Conservation (phyloP, 2,329 filamentous ascomycete genomes). For the Zalaria sp. region DNA sequence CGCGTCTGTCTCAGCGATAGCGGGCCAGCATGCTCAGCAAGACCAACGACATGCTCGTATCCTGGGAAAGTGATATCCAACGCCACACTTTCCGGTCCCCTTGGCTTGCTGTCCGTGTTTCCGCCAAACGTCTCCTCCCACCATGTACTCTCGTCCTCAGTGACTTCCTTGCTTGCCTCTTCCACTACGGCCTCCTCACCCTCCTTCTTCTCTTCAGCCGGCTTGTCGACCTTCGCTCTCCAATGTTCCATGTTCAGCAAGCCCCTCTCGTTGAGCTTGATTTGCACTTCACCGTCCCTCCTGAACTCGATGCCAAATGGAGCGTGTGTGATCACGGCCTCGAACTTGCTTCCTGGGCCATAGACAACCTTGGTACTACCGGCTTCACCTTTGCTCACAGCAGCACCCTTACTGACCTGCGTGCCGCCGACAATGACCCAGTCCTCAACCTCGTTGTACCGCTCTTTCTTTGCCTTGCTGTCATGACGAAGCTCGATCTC, state of each 20-base stretch:
- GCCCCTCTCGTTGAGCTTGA: conserved; percentile 83
- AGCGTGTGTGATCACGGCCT: conserved; percentile 68
- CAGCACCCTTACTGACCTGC: conserved; percentile 55
- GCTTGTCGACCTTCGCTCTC: conserved; percentile 68
- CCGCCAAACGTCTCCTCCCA: conserved; percentile 96
- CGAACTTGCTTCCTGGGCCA: conserved; percentile 59
- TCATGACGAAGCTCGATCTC: conserved; percentile 77
- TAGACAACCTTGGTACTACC: conserved; percentile 64
- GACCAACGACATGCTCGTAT: conserved; percentile 86
- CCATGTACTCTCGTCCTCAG: conserved; percentile 78
- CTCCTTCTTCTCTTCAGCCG: conserved; percentile 43
- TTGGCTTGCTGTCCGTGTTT: conserved; percentile 90
- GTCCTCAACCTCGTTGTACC: conserved; percentile 82
- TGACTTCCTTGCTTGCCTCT: conserved; percentile 24
- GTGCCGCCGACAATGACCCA: conserved; percentile 79
- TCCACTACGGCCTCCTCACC: conserved; percentile 27
- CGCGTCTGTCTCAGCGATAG: conserved; percentile 78
- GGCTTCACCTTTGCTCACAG: conserved; percentile 48
- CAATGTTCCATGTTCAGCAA: conserved; percentile 91
- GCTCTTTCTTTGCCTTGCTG: conserved; percentile 74
- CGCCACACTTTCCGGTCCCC: conserved; percentile 80
- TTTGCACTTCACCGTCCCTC: conserved; percentile 64
- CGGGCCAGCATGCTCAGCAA: conserved; percentile 82
- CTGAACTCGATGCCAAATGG: conserved; percentile 82
- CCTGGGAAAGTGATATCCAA: conserved; percentile 86